Evolutionary conservation across 192 early-diverging fungal species (phyloP).

Genomic region (Kappamyces sp.): DNA sequence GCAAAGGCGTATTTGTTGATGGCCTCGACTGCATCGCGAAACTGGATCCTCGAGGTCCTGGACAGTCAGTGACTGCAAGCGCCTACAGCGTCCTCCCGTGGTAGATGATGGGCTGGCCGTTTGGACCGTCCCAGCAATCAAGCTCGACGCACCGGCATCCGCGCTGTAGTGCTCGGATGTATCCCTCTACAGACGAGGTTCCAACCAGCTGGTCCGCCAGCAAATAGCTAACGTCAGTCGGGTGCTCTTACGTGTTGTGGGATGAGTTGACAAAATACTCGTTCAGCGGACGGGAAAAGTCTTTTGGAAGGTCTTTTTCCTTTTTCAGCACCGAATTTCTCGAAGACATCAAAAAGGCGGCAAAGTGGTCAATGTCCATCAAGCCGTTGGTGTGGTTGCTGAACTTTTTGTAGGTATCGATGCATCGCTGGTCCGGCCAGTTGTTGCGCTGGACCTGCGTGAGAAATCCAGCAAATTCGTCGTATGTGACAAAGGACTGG

Average conservation of each 20-base stretch:
- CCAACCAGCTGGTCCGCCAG: conserved; percentile 76
- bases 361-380: conserved; percentile 63
- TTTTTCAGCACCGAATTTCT: conserved; percentile 56
- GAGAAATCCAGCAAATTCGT: conserved; percentile 55
- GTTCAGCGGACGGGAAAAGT: conserved; percentile 64
- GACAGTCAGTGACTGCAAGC: not conserved
- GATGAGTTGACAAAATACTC: conserved; percentile 83
- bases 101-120: conserved; percentile 70
- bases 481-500: conserved; percentile 31
- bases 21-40: conserved; percentile 76
- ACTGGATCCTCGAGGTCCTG: conserved; percentile 71
- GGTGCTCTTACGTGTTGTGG: conserved; percentile 70
- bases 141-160: conserved; percentile 90
- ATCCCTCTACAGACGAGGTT: conserved; percentile 74
- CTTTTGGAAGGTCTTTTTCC: conserved; percentile 48
- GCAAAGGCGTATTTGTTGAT: conserved; percentile 84
- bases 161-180: conserved; percentile 75
- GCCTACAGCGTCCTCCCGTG: conserved; percentile 77
- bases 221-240: conserved; percentile 46
- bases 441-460: conserved; percentile 40
- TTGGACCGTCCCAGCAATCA: conserved; percentile 85
- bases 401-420: conserved; percentile 56
- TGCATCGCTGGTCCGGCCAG: conserved; percentile 42
- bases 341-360: conserved; percentile 57
- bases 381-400: conserved; percentile 25